These are phyloP conservation scores for Curvularia hawaiiensis DNA, from an alignment of 2,329 filamentous ascomycete genomes.

Conservation along the genomic window DNA sequence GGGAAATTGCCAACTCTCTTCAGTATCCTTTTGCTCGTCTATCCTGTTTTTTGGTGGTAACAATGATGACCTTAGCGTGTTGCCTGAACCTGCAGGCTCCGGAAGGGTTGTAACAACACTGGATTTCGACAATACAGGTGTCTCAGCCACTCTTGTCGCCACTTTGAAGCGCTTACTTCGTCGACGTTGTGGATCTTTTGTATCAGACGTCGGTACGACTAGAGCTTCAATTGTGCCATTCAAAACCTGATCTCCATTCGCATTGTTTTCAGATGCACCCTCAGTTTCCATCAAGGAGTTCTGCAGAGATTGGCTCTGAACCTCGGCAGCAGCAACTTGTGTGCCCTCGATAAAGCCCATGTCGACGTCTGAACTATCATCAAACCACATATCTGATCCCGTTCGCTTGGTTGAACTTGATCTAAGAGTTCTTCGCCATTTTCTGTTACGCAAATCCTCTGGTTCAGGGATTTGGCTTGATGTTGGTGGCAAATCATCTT, in stretches of 20 bases:
- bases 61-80: background rate
- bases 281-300: slow-evolving; percentile 27
- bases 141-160: background rate
- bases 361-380: slow-evolving; percentile 10
- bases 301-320: slow-evolving; percentile 51
- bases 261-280: slow-evolving; percentile 13
- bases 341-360: slow-evolving; percentile 50
- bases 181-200: background rate
- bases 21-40: background rate
- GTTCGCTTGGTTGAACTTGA: slow-evolving; percentile 8
- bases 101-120: background rate
- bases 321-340: slow-evolving; percentile 47
- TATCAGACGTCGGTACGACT: background rate
- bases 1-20: background rate
- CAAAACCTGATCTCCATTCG: background rate
- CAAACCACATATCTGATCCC: background rate
- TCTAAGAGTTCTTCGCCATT: slow-evolving; percentile 17
- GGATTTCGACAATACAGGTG: too few relatives aligned
- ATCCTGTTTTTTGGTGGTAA: background rate
- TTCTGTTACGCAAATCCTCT: slow-evolving; percentile 37
- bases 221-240: background rate
- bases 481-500: slow-evolving; percentile 15
- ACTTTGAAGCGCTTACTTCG: slow-evolving; percentile 2
- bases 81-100: background rate
- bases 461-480: slow-evolving; percentile 33